Evolutionary conservation across 768 basidiomycete species (phyloP), one percentile per base, ranked within the genome.

Genomic region (Mycena albidolilacea): DNA sequence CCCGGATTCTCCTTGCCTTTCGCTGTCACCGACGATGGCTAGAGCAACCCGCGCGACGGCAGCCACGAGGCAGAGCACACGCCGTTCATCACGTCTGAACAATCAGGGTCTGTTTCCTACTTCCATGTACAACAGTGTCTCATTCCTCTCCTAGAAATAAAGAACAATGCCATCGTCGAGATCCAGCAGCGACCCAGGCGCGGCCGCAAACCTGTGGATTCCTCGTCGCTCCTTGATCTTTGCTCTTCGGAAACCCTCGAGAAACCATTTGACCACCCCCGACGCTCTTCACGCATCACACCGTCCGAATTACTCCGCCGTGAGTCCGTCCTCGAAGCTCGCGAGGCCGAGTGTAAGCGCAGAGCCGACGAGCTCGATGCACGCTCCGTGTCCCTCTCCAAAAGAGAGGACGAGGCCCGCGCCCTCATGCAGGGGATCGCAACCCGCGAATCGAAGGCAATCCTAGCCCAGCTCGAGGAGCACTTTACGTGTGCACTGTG

Each of bases 401-500:
- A 80, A 72, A 84, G 80, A 71, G 87, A 90, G 77, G 80, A 82
- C 57, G 85, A 88, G 65, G 82, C 85, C 10, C 80, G 81, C 23
- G 73, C 78, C 43, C 75, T 88, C 78, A 76, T 86, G 75, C 84
- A 83, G 70, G 84, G 83, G 76, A 77, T 88, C 23, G 82, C 84
- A 58, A 82, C 87, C 39, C 82, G 83, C 55, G 86, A 88, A 71
- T 79, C 77, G 23, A 83, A 82, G 67, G 80, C 83, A 43, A 82
- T 82, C n/a, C 80, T 92, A 63, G 82, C 81, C 17, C 85, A 90
- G 71, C 82, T 92, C 0, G 90, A 91, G 74, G 91, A 90, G 48
- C 86, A 89, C 79, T 92, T 91, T 73, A 87, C 86, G n/a, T 93
- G 91, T 79, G 82, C 90, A 10, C 77, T 91, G 91, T 92, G 78